phyloP scores from a whole-genome alignment of 352 stramenopile species.

The Pythium plurisporium region DNA sequence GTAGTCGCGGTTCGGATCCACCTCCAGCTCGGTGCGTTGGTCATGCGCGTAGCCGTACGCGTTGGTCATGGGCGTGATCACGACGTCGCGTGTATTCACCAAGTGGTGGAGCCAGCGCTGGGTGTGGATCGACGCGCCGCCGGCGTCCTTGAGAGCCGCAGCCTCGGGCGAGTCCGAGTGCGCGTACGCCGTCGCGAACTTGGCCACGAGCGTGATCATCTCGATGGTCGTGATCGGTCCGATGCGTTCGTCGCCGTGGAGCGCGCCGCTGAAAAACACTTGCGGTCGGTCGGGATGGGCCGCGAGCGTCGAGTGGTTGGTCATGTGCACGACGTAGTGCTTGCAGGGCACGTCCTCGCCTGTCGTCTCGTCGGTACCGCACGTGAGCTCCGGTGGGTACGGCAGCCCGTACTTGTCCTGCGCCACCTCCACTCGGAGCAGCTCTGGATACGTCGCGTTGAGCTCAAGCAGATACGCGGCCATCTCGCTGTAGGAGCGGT shows the following conservation, averaged over 20 bases:
- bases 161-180: constrained; percentile 8
- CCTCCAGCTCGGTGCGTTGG: constrained; percentile 67
- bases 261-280: constrained; percentile 94
- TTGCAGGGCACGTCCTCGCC: constrained; percentile 47
- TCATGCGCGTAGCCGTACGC: constrained; percentile 90
- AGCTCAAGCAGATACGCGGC: constrained; percentile 54
- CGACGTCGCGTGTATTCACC: constrained; percentile 81
- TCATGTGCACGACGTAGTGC: constrained; percentile 85
- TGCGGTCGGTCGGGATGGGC: constrained; percentile 78
- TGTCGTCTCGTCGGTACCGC: constrained; percentile 43
- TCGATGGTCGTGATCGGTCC: constrained; percentile 90
- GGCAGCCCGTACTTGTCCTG: constrained; percentile 82
- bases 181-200: constrained; percentile 45
- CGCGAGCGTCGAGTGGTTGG: constrained; percentile 81
- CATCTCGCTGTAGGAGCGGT: constrained; percentile 75
- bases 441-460: constrained; percentile 67
- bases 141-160: constrained; percentile 9
- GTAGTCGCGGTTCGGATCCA: constrained; percentile 99
- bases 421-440: constrained; percentile 74
- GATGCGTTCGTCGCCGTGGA: constrained; percentile 97
- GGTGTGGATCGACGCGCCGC: constrained; percentile 34
- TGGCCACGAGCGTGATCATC: constrained; percentile 82
- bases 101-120: constrained; percentile 70
- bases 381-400: constrained; percentile 63
- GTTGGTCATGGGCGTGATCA: constrained; percentile 92